Percentiles rank a stretch among this genome's conserved stretches.
Evolutionary conservation across 2,329 filamentous ascomycete genomes (phyloP).

Genomic region (Falciphora oryzae): DNA sequence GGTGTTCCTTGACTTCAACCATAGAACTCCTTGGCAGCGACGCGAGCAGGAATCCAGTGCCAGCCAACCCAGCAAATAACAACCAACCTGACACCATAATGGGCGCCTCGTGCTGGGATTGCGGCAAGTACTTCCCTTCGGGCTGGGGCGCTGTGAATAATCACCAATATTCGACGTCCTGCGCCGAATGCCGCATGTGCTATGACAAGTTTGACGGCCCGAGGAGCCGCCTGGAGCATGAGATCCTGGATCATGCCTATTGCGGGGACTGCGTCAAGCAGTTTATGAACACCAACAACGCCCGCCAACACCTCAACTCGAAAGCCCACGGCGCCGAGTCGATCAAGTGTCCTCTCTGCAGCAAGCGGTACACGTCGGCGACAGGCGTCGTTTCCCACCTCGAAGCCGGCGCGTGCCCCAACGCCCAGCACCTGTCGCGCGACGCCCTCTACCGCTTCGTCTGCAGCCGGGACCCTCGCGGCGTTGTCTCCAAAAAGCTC

Average conservation of each 20-base stretch:
- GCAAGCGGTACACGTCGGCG: constrained; percentile 37
- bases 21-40: too few relatives aligned
- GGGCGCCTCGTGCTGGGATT: neutral
- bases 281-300: neutral
- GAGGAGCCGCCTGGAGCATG: constrained; percentile 4
- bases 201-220: neutral
- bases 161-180: neutral
- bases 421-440: constrained; percentile 38
- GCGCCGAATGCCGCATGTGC: constrained; percentile 2
- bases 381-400: constrained; percentile 51
- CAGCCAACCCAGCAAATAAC: neutral
- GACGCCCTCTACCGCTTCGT: constrained; percentile 41
- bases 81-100: neutral
- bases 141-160: neutral
- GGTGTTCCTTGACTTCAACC: too few relatives aligned
- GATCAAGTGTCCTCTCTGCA: constrained; percentile 52
- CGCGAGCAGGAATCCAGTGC: too few relatives aligned
- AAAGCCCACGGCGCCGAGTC: constrained; percentile 37
- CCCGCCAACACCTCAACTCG: constrained; percentile 48
- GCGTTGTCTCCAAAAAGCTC: constrained; percentile 45
- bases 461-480: constrained; percentile 37
- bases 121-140: constrained; percentile 3
- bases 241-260: constrained; percentile 2
- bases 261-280: constrained; percentile 2
- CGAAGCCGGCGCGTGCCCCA: constrained; percentile 47